Conservation (phyloP, 345 rosid genomes). For the Pistacia vera region DNA sequence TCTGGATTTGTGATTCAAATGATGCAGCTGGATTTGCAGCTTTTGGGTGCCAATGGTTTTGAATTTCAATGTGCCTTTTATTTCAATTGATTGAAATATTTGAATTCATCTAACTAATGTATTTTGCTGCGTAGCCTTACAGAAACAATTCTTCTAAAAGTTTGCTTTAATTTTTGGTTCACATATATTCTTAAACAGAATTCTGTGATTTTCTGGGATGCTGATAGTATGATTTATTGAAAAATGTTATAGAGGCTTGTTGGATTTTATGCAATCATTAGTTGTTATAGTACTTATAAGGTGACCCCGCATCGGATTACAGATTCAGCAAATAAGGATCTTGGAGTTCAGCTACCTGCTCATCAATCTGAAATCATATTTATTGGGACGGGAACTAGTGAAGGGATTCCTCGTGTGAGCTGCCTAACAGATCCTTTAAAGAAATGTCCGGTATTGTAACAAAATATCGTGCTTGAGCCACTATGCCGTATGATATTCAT, state of each 20-base stretch:
- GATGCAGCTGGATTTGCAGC: not conserved
- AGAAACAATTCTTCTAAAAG: not conserved
- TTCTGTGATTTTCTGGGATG: not conserved
- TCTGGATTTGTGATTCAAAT: not conserved
- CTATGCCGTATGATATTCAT: not conserved
- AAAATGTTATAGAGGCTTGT: too few relatives aligned
- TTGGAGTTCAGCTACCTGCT: conserved; percentile 25
- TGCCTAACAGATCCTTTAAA: conserved; percentile 78
- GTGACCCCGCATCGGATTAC: conserved; percentile 22
- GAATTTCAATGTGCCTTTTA: too few relatives aligned
- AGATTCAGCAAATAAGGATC: conserved; percentile 42
- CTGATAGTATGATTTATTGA: not conserved
- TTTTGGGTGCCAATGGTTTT: not conserved
- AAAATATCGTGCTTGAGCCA: not conserved
- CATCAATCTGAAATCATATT: conserved; percentile 75
- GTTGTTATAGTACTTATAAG: not conserved
- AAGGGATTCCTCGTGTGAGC: conserved; percentile 95
- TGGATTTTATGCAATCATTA: not conserved
- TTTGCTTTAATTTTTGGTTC: not conserved
- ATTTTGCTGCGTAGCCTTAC: not conserved
- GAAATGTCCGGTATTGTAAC: conserved; percentile 67
- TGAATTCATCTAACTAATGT: not conserved
- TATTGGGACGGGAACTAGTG: conserved; percentile 93
- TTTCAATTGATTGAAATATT: too few relatives aligned
- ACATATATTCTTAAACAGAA: too few relatives aligned